Evolutionary conservation across 225 moss, liverwort and hornwort genomes (phyloP).

Genomic region (Neckera pumila): DNA sequence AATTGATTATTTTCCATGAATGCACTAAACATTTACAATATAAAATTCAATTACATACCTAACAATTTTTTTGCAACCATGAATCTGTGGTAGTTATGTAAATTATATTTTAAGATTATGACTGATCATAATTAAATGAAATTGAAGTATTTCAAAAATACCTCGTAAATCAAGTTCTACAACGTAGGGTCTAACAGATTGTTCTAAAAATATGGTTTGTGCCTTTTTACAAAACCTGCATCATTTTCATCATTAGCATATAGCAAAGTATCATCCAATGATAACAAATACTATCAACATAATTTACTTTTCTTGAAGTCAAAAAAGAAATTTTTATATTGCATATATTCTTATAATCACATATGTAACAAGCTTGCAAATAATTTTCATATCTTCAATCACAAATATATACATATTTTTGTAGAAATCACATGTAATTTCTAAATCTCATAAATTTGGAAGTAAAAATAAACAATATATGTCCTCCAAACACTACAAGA

Average conservation of each 20-base stretch:
- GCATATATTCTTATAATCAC: too few relatives aligned
- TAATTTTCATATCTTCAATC: not conserved
- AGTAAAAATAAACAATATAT: not conserved
- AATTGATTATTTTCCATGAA: not conserved
- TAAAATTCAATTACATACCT: not conserved
- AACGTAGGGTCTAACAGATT: not conserved
- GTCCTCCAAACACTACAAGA: too few relatives aligned
- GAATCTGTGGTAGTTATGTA: not conserved
- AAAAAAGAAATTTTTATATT: not conserved
- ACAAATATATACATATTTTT: not conserved
- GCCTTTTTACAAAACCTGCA: conserved; percentile 21
- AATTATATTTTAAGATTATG: not conserved
- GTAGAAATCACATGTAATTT: not conserved
- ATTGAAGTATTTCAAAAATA: not conserved
- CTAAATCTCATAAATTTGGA: not conserved
- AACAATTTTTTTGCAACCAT: not conserved
- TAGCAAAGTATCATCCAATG: not conserved
- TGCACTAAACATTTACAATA: not conserved
- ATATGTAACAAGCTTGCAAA: not conserved
- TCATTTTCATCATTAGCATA: not conserved
- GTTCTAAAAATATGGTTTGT: conserved; percentile 7
- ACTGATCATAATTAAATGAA: not conserved
- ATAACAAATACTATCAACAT: not conserved
- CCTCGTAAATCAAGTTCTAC: conserved; percentile 32
- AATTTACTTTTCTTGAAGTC: not conserved